Evolutionary conservation across 164 flowering plant genomes (phyloP), one percentile per base, ranked within the genome.

Genomic region (Stephania japonica): DNA sequence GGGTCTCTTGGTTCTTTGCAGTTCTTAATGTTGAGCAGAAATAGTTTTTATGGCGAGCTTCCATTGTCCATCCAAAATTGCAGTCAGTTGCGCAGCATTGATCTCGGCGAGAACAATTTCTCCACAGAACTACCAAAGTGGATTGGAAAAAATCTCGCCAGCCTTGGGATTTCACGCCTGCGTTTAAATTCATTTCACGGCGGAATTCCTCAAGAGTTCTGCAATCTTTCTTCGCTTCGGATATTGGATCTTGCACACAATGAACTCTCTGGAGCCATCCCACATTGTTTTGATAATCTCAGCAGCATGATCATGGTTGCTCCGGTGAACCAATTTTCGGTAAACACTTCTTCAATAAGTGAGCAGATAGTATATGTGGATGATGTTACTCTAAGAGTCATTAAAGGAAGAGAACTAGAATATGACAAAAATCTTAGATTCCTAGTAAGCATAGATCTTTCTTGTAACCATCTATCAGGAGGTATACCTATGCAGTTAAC

Each of bases 331-430:
- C 42, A 53, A 1, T 66, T 32, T 19, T 27, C 68, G 3, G 11
- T 21, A 24, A 32, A 66, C n/a, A 27, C n/a, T 32, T 27, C 68
- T 24, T 12, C 42, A 41, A 24, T 27, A 27, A 18, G 68, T 41
- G 68, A 66, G 13, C 43, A 66, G 43, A 66, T 66, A 6, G 61
- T 16, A 53, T 53, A 12, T 12, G 61, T 53, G 6, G 19, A 12
- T 12, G 19, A 53, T 13, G 18, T 53, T 12, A 53, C 19, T 4
- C 18, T 24, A 5, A 32, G 26, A 32, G n/a, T 66, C 23, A 41
- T n/a, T 27, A 66, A 66, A 66, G 68, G 68, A 66, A 66, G 42
- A 27, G 68, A 27, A 66, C 68, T 66, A 27, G 68, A 66, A 32
- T 66, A 13, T 24, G 23, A 18, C 42, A 66, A 19, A 27, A 26